Evolutionary conservation across 805 yeast genomes (phyloP), one percentile per base, ranked within the genome.

Genomic region (Starmerella asiatica): DNA sequence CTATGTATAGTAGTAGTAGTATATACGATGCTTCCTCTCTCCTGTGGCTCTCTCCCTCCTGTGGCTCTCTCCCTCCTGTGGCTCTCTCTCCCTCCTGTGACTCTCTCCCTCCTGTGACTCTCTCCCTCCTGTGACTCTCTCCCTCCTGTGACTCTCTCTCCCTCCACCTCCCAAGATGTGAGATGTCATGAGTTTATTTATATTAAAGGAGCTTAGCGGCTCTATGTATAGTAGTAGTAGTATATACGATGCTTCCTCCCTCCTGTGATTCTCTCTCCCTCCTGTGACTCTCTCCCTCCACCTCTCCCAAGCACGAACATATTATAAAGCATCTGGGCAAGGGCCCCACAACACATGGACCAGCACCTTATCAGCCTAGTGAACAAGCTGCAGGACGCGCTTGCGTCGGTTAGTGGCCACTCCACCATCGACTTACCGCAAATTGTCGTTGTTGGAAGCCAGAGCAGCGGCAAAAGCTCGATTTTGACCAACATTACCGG

Each of bases 401-500:
- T 86, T 55, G 93, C 94, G 26, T 91, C 93, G 3, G 69, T 85
- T 34, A 94, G 94, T 21, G 48, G 52, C 8, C 83, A 84, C 19
- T 88, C 93, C 16, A 75, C 86, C 5, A 80, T 82, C 36, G 93
- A 81, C 59, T 67, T 82, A 45, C 93, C 93, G 5, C 93, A 81
- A 57, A 81, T 81, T 53, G 80, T 93, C 6, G 93, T 82, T 28
- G 94, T 83, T 29, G 94, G 94, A 29, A 81, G 93, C 11, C 94
- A 83, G 58, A 79, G 93, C 32, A 72, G 83, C 49, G 94, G 94
- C 49, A 83, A 83, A 60, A 78, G 88, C 23, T 82, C 93, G 0
- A 94, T 83, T 15, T 68, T 83, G 55, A 94, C 85, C 57, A 83
- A 83, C 63, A 80, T 83, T 49, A 94, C 85, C 28, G 94, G 94